These are phyloP conservation scores for Yamadazyma sp. DNA, from an alignment of 805 yeast genomes.

Conservation along the genomic window DNA sequence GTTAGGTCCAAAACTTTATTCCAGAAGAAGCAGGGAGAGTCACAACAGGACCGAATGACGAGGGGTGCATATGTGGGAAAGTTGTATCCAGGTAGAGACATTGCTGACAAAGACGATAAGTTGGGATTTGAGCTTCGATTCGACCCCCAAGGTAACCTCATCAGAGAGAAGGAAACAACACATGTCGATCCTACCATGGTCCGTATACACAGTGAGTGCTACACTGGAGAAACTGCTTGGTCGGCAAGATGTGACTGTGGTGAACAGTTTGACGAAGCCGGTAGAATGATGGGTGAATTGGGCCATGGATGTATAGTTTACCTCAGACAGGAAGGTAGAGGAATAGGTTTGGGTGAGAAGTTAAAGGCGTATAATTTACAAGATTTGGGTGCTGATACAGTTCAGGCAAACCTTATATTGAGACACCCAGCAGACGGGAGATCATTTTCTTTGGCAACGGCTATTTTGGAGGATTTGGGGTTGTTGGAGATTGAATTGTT, in stretches of 20 bases:
- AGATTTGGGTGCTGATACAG: conserved; percentile 98
- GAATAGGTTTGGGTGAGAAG: conserved; percentile 97
- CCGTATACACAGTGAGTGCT: conserved; percentile 95
- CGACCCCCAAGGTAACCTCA: conserved; percentile 32
- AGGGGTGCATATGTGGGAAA: conserved; percentile 96
- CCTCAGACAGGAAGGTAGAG: conserved; percentile 96
- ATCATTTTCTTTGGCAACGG: conserved; percentile 89
- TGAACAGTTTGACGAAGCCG: conserved; percentile 98
- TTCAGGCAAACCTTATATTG: conserved; percentile 87
- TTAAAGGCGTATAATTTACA: conserved; percentile 94
- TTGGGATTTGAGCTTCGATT: conserved; percentile 27
- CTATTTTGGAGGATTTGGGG: conserved; percentile 83
- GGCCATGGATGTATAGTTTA: conserved; percentile 96
- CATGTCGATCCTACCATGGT: conserved; percentile 58
- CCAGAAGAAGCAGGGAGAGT: conserved; percentile 59
- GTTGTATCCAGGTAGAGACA: conserved; percentile 78
- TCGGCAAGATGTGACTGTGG: conserved; percentile 99
- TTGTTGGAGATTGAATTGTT: conserved; percentile 68
- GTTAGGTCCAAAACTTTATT: conserved; percentile 77
- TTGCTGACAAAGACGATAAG: conserved; percentile 59
- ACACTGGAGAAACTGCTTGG: conserved; percentile 99
- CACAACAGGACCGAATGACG: conserved; percentile 95
- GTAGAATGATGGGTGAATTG: conserved; percentile 79
- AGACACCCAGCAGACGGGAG: conserved; percentile 99
- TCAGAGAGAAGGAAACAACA: conserved; percentile 25